Base-by-base conservation (phyloP, 2,329 filamentous ascomycete genomes). In the Aspergillus hortae region DNA sequence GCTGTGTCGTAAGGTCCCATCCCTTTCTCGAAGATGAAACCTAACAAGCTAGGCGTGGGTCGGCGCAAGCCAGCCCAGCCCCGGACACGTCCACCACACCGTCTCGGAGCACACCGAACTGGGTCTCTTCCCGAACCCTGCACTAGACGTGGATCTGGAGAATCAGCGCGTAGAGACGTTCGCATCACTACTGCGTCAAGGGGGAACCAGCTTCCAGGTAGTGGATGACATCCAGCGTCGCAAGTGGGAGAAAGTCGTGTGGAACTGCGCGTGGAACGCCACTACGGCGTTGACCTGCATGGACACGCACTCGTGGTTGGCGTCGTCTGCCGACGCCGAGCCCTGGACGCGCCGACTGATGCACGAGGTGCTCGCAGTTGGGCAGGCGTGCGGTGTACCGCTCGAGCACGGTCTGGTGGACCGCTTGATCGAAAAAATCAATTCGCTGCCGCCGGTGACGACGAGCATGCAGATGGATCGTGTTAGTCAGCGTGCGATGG, bases 31-130 rank as follows among this genome's bases (percentile, higher is more conserved):
- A 9, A 30, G 7, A 30, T 30, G 11, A 30, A 10, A 1, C 9
- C 27, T 30, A 7, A 30, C 27, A 10, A 10, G 27, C 27, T 30
- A 68, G 66, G 62, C 65, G 1, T 68, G 66, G 81, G 76, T 80
- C 1, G 80, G 80, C 4, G 79, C 78, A 10, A 72, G 66, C 0
- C 81, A 84, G 56, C 66, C 66, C 4, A 61, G 68, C 6, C 79
- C 80, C 0, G 81, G 81, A 0, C 54, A 76, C 2, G 67, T 83
- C 19, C 62, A 66, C 6, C 81, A 84, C 56, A 78, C 68, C 15
- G 75, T 74, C 45, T 75, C 76, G 9, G 81, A 84, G 60, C 71
- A 80, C 54, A 77, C 79, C 61, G 76, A 83, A 49, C 75, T 84
- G 4, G 81, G 80, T 0, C 61, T 82, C 0, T 83, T 77, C 55